A percentile compares a stretch with the other conserved stretches of the same genome.
These are phyloP conservation scores for Wilcoxina mikolae DNA, from an alignment of 495 filamentous ascomycete genomes.

Conservation along the genomic window DNA sequence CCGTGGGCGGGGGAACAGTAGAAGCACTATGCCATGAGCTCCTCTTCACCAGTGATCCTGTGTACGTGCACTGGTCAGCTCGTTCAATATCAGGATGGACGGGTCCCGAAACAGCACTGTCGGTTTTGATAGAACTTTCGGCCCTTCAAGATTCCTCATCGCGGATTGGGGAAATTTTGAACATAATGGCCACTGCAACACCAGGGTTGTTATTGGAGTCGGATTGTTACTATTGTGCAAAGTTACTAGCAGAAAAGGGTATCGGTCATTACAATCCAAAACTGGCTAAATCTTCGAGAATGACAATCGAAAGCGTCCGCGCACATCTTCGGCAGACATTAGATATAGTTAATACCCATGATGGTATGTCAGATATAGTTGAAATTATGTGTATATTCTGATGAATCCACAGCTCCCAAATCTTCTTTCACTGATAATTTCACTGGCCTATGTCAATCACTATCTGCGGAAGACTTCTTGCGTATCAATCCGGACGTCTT, in stretches of 20 bases:
- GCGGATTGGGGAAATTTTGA: slow-evolving; percentile 24
- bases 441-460: slow-evolving; percentile 13
- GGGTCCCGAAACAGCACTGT: slow-evolving; percentile 24
- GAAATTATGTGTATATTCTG: no score
- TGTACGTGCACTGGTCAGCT: slow-evolving; percentile 24
- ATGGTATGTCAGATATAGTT: slow-evolving; percentile 7
- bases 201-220: slow-evolving; percentile 27
- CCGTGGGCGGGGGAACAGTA: slow-evolving; percentile 24
- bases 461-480: slow-evolving; percentile 28
- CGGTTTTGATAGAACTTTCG: slow-evolving; percentile 25
- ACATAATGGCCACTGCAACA: slow-evolving; percentile 18
- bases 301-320: background rate
- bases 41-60: slow-evolving; percentile 24
- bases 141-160: slow-evolving; percentile 24
- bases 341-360: background rate
- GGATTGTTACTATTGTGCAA: slow-evolving; percentile 26
- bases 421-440: background rate
- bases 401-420: no score
- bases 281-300: slow-evolving; percentile 19
- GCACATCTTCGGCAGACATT: slow-evolving; percentile 17
- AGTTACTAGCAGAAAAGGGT: slow-evolving; percentile 28
- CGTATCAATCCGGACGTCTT: slow-evolving; percentile 24
- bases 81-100: slow-evolving; percentile 27
- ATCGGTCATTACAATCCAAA: slow-evolving; percentile 26
- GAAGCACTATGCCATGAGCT: slow-evolving; percentile 30